phyloP scores from a whole-genome alignment of 768 basidiomycete species.

The Xerocomellus amylosporus region DNA sequence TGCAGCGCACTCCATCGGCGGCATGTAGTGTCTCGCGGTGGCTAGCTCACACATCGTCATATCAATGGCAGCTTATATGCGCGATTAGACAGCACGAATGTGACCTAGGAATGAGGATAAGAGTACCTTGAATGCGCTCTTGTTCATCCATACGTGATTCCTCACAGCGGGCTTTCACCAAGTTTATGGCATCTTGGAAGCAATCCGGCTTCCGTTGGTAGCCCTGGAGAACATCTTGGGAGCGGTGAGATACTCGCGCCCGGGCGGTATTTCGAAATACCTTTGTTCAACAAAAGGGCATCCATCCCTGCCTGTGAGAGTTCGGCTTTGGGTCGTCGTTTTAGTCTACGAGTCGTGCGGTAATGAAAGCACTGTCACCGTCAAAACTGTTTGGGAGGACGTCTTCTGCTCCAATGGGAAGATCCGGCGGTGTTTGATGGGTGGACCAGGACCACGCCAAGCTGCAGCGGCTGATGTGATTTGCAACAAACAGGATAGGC shows the following conservation, averaged over 20 bases:
- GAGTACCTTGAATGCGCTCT: conserved; percentile 57
- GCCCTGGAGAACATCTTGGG: conserved; percentile 40
- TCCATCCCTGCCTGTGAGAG: conserved; percentile 20
- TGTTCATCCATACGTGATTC: conserved; percentile 60
- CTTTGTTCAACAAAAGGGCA: conserved; percentile 15
- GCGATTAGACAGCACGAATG: conserved; percentile 4
- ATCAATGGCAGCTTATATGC: conserved; percentile 61
- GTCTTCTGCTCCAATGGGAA: conserved; percentile 1
- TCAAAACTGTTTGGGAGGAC: conserved; percentile 18
- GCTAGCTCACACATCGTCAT: conserved; percentile 81
- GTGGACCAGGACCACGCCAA: conserved; percentile 31
- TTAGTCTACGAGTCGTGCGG: conserved; percentile 9
- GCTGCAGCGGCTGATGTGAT: conserved; percentile 5
- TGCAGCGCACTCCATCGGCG: conserved; percentile 61
- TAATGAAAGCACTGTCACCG: conserved; percentile 18
- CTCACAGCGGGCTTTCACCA: conserved; percentile 49
- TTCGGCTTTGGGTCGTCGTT: conserved; percentile 14
- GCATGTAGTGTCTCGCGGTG: conserved; percentile 64
- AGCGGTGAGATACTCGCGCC: conserved; percentile 9
- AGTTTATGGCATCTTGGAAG: conserved; percentile 51
- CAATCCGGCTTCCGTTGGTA: conserved; percentile 57
- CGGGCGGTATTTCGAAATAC: conserved; percentile 10
- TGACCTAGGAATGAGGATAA: background rate
- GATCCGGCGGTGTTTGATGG: conserved; percentile 24
- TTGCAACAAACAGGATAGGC: conserved; percentile 13